Evolutionary conservation across 345 rosid species (phyloP), one percentile per base, ranked within the genome.

Genomic region (Rhizophora apiculata): DNA sequence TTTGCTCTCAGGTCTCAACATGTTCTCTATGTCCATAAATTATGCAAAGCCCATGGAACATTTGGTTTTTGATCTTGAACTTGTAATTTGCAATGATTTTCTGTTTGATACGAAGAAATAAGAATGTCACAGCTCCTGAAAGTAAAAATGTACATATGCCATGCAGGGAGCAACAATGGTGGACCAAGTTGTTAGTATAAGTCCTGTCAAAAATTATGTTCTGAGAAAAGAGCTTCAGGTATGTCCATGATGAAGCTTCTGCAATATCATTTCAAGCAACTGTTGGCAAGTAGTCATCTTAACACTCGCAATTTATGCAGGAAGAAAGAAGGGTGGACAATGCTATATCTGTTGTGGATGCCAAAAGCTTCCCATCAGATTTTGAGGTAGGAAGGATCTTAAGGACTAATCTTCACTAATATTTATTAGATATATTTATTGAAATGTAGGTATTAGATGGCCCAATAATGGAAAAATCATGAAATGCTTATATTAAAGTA

Each of bases 91-190:
- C 29, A 56, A 9, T 24, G 60, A 43, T 43, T 43, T 11, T 3
- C 18, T 11, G 16, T 8, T 56, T 21, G 10, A 43, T 65, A 48
- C 29, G 65, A 3, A 22, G 8, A 16, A 22, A 24, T 49, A 11
- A 64, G 60, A 62, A 31, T 21, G n/a, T 22, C 22, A 54, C 36
- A 36, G 58, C 29, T 20, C 20, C 21, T 30, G n/a, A 32, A 63
- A 22, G 46, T 69, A 49, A 74, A 68, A 29, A 3, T 29, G 27
- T 74, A 19, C 19, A 20, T 11, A 11, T 62, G 6, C 43, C 48
- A 58, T 83, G 68, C 82, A 95, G 99, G 96, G 97, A 62, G 97
- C 99, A 53, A 95, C 99, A 49, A 83, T 95, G 36, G 87, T 95
- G 13, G 99, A 95, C 83, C 85, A 78, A 73, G 83, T 90, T 15